Percentiles rank a stretch among this genome's conserved stretches.
phyloP scores from a whole-genome alignment of 2,329 filamentous ascomycete species.

The Colletotrichum graminicola region DNA sequence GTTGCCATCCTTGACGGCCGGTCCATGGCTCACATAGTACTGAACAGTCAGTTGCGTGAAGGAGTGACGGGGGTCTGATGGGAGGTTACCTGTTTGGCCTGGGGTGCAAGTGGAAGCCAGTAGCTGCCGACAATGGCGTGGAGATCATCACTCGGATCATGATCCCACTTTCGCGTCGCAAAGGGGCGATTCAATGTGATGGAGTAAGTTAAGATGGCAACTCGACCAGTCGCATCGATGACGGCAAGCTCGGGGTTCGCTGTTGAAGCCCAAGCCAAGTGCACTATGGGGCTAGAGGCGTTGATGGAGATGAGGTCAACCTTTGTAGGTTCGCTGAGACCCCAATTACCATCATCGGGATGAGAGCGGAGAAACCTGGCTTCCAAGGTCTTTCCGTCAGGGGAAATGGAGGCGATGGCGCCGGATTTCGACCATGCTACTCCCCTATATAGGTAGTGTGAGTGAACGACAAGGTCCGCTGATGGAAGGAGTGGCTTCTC shows the following conservation, averaged over 20 bases:
- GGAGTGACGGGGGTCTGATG: slow-evolving; percentile 41
- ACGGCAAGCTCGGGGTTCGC: slow-evolving; percentile 84
- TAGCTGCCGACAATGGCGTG: slow-evolving; percentile 84
- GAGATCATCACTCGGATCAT: slow-evolving; percentile 80
- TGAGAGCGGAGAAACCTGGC: slow-evolving; percentile 79
- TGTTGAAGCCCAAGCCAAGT: slow-evolving; percentile 83
- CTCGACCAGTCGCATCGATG: slow-evolving; percentile 81
- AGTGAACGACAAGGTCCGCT: slow-evolving; percentile 43
- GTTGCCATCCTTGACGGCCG: slow-evolving; percentile 71
- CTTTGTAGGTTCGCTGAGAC: slow-evolving; percentile 77
- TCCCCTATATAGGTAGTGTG: slow-evolving; percentile 63
- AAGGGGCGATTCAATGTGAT: slow-evolving; percentile 80
- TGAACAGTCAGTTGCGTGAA: slow-evolving; percentile 19
- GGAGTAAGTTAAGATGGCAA: slow-evolving; percentile 79
- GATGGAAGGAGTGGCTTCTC: slow-evolving; percentile 51
- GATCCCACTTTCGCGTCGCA: slow-evolving; percentile 70
- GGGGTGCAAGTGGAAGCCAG: slow-evolving; percentile 78
- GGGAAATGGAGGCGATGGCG: slow-evolving; percentile 83
- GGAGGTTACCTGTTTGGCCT: slow-evolving; percentile 54
- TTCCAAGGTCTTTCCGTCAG: slow-evolving; percentile 77
- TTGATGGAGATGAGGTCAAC: slow-evolving; percentile 71
- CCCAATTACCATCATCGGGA: slow-evolving; percentile 79
- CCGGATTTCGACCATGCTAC: slow-evolving; percentile 91
- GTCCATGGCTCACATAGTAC: slow-evolving; percentile 66
- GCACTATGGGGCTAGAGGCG: slow-evolving; percentile 77